Base-by-base conservation (phyloP, 1,139 yeast species). In the Kodamaea sp. region DNA sequence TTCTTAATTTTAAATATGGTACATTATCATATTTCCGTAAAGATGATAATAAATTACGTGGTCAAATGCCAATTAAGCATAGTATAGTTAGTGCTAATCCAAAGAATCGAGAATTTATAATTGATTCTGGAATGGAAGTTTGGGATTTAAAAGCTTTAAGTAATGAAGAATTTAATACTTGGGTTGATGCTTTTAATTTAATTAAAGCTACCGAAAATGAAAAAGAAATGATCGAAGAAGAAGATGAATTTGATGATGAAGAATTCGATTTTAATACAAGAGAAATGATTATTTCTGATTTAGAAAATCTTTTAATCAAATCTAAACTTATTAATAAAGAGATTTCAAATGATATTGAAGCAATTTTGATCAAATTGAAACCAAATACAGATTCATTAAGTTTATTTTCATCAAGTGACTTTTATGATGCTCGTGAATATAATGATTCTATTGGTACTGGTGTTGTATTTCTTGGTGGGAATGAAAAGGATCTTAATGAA, bases 71-170 rank as follows among this genome's bases (percentile, higher is more conserved):
- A 15, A 79, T 92, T 34, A 79, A 77, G 38, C 75, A 84, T 35
- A 81, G 95, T 7, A 86, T 85, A 23, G 79, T 92, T 3, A 79
- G 94, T 42, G 97, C 95, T 2, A 82, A 84, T 51, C 72, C 79
- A 25, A 75, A 76, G 39, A 77, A 78, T 24, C 66, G 79, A 37
- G 85, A 85, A 51, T 80, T 92, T 35, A 82, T 84, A 38, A 75
- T 92, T 46, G 97, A 92, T 59, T 88, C 97, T 0, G 98, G 98
- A 2, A 83, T 92, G 81, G 98, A 92, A 58, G 81, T 87, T 10
- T 92, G 98, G 98, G 81, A 79, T 36, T 68, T 92, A 47, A 85
- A 84, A 52, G 87, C 97, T 0, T 64, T 74, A 32, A 79, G 74
- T 40, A 62, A 62, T 10, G 68, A 71, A 4, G 92, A 86, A 49